Evolutionary conservation across 306 rosid species (phyloP), one percentile per base, ranked within the genome.

Genomic region (Lagenaria siceraria): DNA sequence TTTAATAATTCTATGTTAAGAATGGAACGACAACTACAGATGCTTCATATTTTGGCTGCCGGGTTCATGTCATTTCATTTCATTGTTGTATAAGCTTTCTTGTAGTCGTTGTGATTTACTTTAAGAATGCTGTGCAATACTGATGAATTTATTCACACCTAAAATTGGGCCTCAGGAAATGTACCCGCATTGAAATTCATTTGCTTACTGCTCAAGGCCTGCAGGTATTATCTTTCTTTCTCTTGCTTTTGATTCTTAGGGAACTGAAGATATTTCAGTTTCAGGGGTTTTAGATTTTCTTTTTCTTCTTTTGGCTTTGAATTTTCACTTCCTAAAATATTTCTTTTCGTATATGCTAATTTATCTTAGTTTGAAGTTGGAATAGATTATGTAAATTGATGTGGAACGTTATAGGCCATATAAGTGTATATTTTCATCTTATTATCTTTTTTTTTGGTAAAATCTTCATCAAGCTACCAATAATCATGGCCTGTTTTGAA

Each of bases 151-250:
- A 31, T 49, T 62, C 14, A 76, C 70, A 13, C 7, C 73, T 79
- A 5, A 38, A 22, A 71, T 77, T 56, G 36, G 49, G 52, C 27
- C 69, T 7, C 97, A 95, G 99, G 84, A 95, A 95, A 90, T 92
- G 99, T 80, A 95, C 99, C n/a, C 90, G 99, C 21, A 89, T 95
- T 19, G 99, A 92, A 86, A 92, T 95, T 84, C 97, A 88, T 75
- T 77, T 95, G 81, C 97, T 95, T 35, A 87, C 97, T 80, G 86
- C 96, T 40, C 93, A 90, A 82, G 99, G 99, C 73, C 83, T 92
- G 80, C 97, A 95, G 97, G 99, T 95, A 84, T 70, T 8, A 5
- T 10, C 33, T 10, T 13, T 74, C 14, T 68, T 43, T 25, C 46
- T 31, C 11, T 18, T 36, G 29, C 27, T 66, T 78, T 10, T 53